Conservation (phyloP, 139 green algal genomes). For the Zygnema cylindricum region DNA sequence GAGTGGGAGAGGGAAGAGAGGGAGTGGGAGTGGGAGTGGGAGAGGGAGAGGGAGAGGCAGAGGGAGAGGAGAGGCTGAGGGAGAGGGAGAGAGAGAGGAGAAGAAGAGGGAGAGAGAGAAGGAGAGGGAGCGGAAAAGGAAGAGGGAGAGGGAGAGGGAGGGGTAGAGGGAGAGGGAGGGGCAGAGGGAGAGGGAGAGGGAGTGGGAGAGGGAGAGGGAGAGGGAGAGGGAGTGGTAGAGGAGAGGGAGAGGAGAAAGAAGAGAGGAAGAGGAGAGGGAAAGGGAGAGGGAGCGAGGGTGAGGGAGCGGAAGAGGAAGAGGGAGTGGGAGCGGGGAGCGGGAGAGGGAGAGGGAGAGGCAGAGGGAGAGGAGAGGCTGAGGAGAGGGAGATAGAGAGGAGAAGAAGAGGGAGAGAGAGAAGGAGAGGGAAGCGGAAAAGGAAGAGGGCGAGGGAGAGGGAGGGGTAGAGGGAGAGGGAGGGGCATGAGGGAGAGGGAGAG, state of each 20-base stretch:
- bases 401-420: too few species aligned
- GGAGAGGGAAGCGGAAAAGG: too few species aligned
- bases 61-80: constrained; percentile 10
- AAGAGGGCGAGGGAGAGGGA: too few species aligned
- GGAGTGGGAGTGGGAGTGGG: neutral
- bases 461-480: too few species aligned
- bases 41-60: neutral
- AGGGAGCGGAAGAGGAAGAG: neutral
- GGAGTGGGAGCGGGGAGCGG: neutral
- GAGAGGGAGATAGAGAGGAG: too few species aligned
- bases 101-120: neutral
- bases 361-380: neutral
- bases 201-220: neutral
- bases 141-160: neutral
- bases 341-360: neutral
- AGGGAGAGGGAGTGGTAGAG: too few species aligned
- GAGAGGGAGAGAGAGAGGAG: neutral
- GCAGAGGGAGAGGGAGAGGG: neutral
- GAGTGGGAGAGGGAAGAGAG: too few species aligned
- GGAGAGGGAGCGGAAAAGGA: neutral
- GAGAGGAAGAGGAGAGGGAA: neutral
- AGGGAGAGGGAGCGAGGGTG: neutral
- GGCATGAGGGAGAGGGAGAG: neutral
- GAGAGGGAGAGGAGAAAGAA: neutral
- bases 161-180: too few species aligned